These are phyloP conservation scores for Camellia japonica DNA, from an alignment of 148 eudicot genomes.

Conservation along the genomic window DNA sequence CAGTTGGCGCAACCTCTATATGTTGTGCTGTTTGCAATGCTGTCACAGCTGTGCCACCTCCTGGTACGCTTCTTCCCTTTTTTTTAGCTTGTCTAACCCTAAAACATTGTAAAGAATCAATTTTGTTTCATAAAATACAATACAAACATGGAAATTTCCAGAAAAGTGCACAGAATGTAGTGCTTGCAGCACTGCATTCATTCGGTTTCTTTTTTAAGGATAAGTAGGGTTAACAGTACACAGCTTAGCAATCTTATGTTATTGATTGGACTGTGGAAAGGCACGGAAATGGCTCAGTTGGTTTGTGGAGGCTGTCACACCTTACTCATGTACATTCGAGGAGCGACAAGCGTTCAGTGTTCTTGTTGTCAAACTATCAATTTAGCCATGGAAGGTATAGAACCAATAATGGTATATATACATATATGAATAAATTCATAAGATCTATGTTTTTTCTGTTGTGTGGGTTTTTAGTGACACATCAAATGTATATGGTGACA, in stretches of 20 bases:
- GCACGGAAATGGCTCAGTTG: slow-evolving; percentile 84
- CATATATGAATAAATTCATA: not conserved
- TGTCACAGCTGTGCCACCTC: slow-evolving; percentile 74
- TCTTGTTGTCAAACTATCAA: slow-evolving; percentile 85
- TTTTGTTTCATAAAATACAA: not conserved
- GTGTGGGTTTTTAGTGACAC: not conserved
- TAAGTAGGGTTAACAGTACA: not conserved
- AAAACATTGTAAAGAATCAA: not conserved
- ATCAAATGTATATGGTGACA: slow-evolving; percentile 23
- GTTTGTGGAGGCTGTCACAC: slow-evolving; percentile 91
- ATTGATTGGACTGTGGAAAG: slow-evolving; percentile 31
- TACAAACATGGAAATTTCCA: no score
- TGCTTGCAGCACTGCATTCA: not conserved
- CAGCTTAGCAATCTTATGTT: not conserved
- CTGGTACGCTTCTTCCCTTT: slow-evolving; percentile 40
- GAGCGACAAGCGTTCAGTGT: slow-evolving; percentile 87
- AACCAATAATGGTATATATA: not conserved
- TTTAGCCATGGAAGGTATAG: slow-evolving; percentile 67
- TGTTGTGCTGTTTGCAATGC: slow-evolving; percentile 89
- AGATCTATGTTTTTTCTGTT: not conserved
- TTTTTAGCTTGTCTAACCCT: not conserved
- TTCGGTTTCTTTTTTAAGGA: not conserved
- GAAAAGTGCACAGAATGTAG: no score
- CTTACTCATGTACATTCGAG: slow-evolving; percentile 78
- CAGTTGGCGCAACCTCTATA: slow-evolving; percentile 74